Evolutionary conservation across 148 eudicot species (phyloP).

Genomic region (Vaccinium vitisidaea): DNA sequence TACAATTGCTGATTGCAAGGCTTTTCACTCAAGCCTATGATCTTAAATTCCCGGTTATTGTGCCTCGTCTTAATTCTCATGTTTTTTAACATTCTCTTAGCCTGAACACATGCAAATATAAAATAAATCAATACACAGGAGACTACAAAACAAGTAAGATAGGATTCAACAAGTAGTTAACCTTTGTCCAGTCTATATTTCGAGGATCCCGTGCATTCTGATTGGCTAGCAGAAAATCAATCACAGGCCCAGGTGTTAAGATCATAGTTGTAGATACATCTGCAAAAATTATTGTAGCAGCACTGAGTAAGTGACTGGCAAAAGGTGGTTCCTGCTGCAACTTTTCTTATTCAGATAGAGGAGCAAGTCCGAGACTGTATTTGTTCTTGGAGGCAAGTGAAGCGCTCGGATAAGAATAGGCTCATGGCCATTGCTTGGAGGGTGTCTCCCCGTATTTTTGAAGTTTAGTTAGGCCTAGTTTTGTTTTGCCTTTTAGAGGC

Average conservation of each 20-base stretch:
- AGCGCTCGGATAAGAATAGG: no score
- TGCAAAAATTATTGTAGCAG: conserved; percentile 26
- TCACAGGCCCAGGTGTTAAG: conserved; percentile 70
- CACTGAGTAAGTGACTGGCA: conserved; percentile 9
- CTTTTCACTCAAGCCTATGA: conserved; percentile 76
- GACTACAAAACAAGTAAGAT: not conserved
- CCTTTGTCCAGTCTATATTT: conserved; percentile 75
- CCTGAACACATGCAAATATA: conserved; percentile 44
- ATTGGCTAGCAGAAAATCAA: conserved; percentile 64
- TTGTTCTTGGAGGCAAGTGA: no score
- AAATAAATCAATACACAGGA: not conserved
- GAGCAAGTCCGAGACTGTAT: no score
- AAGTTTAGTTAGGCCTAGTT: no score
- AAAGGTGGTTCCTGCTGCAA: no score
- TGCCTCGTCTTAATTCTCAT: conserved; percentile 67
- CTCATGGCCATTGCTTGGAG: no score
- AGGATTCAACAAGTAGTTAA: conserved; percentile 11
- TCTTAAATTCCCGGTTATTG: conserved; percentile 67
- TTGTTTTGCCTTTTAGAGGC: no score
- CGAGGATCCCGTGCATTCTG: conserved; percentile 59
- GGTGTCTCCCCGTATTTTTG: no score
- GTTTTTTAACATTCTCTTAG: conserved; percentile 61
- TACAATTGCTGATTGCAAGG: conserved; percentile 78
- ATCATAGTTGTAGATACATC: conserved; percentile 77
- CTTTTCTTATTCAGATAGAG: no score